A percentile compares a stretch with the other conserved stretches of the same genome.
Evolutionary conservation across 1,284 basidiomycete species (phyloP).

Genomic region (Ceratorhiza oryzae-sativae): DNA sequence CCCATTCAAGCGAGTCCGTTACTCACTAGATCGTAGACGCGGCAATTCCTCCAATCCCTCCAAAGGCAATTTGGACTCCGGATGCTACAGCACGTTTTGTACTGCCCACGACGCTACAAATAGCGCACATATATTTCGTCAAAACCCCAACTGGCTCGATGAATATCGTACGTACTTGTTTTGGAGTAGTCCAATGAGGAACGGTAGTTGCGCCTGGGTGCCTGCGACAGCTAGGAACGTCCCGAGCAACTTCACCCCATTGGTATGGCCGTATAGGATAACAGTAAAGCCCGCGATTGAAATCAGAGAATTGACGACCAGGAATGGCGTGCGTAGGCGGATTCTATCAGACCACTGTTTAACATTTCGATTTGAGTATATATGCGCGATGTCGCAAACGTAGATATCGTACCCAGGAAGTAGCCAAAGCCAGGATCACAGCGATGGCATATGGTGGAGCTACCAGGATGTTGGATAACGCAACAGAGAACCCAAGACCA

Average conservation of each 20-base stretch:
- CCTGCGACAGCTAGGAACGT: constrained; percentile 30
- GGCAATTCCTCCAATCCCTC: constrained; percentile 40
- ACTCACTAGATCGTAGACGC: constrained; percentile 38
- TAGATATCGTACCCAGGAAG: constrained; percentile 10
- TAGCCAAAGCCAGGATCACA: constrained; percentile 18
- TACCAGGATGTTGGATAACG: constrained; percentile 39
- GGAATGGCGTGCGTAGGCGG: constrained; percentile 33
- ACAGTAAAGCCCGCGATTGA: constrained; percentile 28
- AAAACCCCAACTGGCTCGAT: neutral
- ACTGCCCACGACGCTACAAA: constrained; percentile 29
- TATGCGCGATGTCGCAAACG: neutral
- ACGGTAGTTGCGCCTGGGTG: constrained; percentile 33
- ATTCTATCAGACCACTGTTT: constrained; percentile 31
- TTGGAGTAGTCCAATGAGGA: constrained; percentile 28
- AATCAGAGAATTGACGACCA: constrained; percentile 24
- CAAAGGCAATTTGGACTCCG: constrained; percentile 34
- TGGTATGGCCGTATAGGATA: constrained; percentile 10
- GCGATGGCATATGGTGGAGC: constrained; percentile 36
- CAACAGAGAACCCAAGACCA: constrained; percentile 38
- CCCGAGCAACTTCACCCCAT: constrained; percentile 24
- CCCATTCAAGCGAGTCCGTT: neutral
- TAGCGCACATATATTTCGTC: neutral
- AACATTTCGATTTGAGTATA: neutral
- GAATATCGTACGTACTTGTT: constrained; percentile 1
- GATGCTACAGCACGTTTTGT: constrained; percentile 40